phyloP scores from a whole-genome alignment of 441 rosid genomes.

The Aquilaria agallochum region DNA sequence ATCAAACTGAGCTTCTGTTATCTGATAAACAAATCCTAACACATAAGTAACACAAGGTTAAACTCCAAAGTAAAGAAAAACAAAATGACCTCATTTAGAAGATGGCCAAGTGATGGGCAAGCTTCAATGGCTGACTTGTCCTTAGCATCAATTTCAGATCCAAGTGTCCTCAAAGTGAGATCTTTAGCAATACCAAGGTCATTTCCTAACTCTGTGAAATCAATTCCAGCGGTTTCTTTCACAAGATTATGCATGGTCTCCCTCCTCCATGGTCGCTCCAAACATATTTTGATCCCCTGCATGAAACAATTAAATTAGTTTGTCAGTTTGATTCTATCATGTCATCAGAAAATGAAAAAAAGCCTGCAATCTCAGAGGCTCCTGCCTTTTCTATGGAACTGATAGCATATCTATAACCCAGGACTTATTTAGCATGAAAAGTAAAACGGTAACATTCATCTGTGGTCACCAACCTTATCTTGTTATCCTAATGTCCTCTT shows the following conservation, averaged over 20 bases:
- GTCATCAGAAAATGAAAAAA: neutral
- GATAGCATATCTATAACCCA: too few species aligned
- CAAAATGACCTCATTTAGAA: constrained; percentile 70
- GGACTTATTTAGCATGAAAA: too few species aligned
- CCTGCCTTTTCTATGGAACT: too few species aligned
- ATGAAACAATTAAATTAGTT: constrained; percentile 20
- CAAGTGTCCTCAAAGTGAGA: constrained; percentile 48
- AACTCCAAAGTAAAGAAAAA: constrained; percentile 6
- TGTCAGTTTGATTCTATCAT: constrained; percentile 1
- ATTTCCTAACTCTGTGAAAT: constrained; percentile 51
- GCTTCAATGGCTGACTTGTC: constrained; percentile 67
- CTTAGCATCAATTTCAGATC: constrained; percentile 53
- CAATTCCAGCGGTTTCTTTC: constrained; percentile 67
- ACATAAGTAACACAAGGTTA: neutral
- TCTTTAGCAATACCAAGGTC: constrained; percentile 70
- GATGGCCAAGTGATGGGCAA: constrained; percentile 78
- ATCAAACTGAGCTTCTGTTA: too few species aligned
- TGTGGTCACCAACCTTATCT: too few species aligned
- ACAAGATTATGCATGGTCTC: constrained; percentile 98
- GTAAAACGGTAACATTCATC: too few species aligned
- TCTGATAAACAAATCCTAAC: too few species aligned
- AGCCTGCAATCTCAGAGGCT: neutral
- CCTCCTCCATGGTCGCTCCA: constrained; percentile 93
- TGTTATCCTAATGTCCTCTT: too few species aligned
- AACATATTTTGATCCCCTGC: constrained; percentile 80